Evolutionary conservation across 2,329 filamentous ascomycete species (phyloP).

Genomic region (Daldinia eschscholtzii): DNA sequence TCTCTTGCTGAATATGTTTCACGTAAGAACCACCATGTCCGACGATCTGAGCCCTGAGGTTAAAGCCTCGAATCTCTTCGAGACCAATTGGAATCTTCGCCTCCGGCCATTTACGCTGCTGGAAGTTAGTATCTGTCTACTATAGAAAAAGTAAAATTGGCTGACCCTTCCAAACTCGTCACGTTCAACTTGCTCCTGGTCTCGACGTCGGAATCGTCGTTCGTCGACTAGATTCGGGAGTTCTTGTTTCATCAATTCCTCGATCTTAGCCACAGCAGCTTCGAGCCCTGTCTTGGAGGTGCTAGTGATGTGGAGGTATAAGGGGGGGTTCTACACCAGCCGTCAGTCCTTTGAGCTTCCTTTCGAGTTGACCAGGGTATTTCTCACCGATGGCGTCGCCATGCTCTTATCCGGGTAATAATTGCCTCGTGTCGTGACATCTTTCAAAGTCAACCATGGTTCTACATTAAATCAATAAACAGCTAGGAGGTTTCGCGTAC

Average conservation of each 20-base stretch:
- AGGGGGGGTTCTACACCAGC: conserved; percentile 79
- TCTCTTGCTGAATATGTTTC: conserved; percentile 97
- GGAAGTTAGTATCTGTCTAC: conserved; percentile 34
- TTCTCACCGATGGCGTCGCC: conserved; percentile 89
- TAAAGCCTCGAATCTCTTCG: conserved; percentile 93
- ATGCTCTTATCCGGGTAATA: conserved; percentile 98
- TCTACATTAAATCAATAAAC: conserved; percentile 62
- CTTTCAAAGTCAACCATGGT: conserved; percentile 77
- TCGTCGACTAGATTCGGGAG: conserved; percentile 96
- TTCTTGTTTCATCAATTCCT: conserved; percentile 96
- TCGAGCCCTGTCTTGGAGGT: conserved; percentile 93
- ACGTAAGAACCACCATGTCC: conserved; percentile 95
- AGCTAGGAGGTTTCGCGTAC: conserved; percentile 79
- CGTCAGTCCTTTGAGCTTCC: conserved; percentile 30
- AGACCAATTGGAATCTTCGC: conserved; percentile 92
- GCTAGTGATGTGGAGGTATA: conserved; percentile 96
- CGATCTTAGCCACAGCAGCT: conserved; percentile 85
- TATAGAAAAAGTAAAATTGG: conserved; percentile 34
- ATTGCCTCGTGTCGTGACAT: conserved; percentile 97
- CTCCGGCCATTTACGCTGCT: conserved; percentile 97
- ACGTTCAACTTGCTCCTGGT: conserved; percentile 84
- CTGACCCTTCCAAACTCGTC: conserved; percentile 90
- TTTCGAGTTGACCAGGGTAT: background rate
- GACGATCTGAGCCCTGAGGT: conserved; percentile 94
- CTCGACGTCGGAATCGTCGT: conserved; percentile 86